Base-by-base conservation (phyloP, 73 alveolate species). In the Blepharisma japonicum region DNA sequence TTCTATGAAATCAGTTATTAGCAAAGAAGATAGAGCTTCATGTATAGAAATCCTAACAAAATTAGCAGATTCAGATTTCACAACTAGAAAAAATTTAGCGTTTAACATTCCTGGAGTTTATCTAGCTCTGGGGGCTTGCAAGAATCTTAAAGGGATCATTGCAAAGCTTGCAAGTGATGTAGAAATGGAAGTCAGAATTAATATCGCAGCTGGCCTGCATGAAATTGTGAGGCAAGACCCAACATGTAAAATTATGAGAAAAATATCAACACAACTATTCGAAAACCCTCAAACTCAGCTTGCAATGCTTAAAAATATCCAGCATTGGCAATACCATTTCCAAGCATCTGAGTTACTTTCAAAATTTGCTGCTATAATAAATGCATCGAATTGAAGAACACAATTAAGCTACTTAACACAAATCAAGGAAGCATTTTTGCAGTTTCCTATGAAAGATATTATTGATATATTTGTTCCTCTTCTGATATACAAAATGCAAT, bases 101-200 rank as follows among this genome's bases (percentile, higher is more conserved):
- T 61, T 20, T 61, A 18, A 61, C 74, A 14, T 18, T 39, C 74
- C 74, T 9, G 74, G 74, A n/a, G 47, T 61, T 61, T n/a, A 8
- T 14, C 3, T 14, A 61, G 47, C 23, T 25, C 14, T 61, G 46
- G 47, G 74, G 4, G 18, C 23, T 20, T 61, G 49, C 38, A 61
- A n/a, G 11, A 39, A 61, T 2, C 38, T 61, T 1, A 61, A 61
- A 61, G 74, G 23, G 18, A 61, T 61, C 47, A 39, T 39, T 61
- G 2, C 23, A 5, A 61, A n/a, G 14, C 47, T 61, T 14, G 38
- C 74, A 32, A 32, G 42, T 61, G 74, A 61, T 4, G 14, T 1
- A 14, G 38, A 14, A 20, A n/a, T 39, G 39, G 39, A 20, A 25
- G 74, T 61, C 0, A 61, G 11, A 25, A 61, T 9, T 0, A 25